Conservation (phyloP, 768 basidiomycete species). For the Boletus edulis region DNA sequence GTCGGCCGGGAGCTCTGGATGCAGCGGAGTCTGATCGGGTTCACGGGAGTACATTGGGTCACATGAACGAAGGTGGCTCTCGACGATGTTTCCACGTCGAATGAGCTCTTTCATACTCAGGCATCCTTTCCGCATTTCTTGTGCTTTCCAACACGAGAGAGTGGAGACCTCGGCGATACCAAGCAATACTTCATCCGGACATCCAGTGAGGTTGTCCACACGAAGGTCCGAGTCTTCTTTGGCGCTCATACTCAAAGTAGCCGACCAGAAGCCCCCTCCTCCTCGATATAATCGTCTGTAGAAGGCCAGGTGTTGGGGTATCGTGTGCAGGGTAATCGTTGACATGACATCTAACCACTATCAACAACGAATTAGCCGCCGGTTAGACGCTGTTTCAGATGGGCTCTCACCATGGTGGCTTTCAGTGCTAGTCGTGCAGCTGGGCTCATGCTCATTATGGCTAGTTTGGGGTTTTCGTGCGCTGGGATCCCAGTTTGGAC, state of each 20-base stretch:
- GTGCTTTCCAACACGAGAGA: constrained; percentile 72
- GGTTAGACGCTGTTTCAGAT: background rate
- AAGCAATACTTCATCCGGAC: constrained; percentile 75
- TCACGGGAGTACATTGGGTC: constrained; percentile 31
- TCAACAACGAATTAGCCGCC: constrained; percentile 16
- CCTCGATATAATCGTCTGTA: constrained; percentile 66
- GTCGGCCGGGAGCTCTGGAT: constrained; percentile 36
- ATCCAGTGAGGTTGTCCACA: constrained; percentile 71
- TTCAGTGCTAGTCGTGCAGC: constrained; percentile 62
- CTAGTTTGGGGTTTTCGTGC: constrained; percentile 62
- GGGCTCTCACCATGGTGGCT: constrained; percentile 62
- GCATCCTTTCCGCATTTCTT: constrained; percentile 59
- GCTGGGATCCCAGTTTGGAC: constrained; percentile 58
- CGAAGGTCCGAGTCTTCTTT: constrained; percentile 45
- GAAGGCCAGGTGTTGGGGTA: constrained; percentile 63
- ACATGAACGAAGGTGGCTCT: constrained; percentile 55
- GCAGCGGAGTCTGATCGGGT: constrained; percentile 36
- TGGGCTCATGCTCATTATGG: constrained; percentile 52
- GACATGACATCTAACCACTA: constrained; percentile 82
- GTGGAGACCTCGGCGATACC: constrained; percentile 73
- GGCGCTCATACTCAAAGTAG: constrained; percentile 25
- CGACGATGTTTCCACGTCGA: constrained; percentile 67
- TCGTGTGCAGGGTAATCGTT: constrained; percentile 55
- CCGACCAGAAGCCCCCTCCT: constrained; percentile 45
- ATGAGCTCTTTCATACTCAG: constrained; percentile 76